Evolutionary conservation across 768 basidiomycete genomes (phyloP).

Genomic region (Mycena crocata): DNA sequence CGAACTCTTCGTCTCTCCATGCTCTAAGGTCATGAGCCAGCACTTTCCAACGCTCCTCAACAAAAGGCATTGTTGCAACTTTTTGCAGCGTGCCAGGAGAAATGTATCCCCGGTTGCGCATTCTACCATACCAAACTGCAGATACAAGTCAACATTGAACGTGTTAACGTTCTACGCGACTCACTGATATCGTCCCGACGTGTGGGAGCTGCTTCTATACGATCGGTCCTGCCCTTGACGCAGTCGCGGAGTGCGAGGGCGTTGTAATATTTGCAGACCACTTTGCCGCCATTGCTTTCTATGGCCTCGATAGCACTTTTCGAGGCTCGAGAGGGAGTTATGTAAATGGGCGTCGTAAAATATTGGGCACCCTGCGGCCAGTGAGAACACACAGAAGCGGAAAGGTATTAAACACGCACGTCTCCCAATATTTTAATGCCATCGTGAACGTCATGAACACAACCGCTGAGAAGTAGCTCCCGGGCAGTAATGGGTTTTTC

Average conservation of each 20-base stretch:
- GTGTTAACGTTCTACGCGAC: slow-evolving; percentile 41
- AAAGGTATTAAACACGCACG: slow-evolving; percentile 59
- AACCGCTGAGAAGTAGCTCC: slow-evolving; percentile 86
- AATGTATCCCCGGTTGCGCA: slow-evolving; percentile 81
- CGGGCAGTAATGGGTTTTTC: slow-evolving; percentile 89
- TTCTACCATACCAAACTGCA: slow-evolving; percentile 82
- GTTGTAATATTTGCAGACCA: slow-evolving; percentile 95
- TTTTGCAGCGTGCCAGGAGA: slow-evolving; percentile 67
- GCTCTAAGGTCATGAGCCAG: slow-evolving; percentile 70
- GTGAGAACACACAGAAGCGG: not conserved
- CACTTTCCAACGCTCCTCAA: slow-evolving; percentile 76
- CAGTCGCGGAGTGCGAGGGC: slow-evolving; percentile 83
- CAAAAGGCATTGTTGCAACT: slow-evolving; percentile 64
- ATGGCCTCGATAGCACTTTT: slow-evolving; percentile 88
- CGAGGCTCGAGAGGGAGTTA: slow-evolving; percentile 87
- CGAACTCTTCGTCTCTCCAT: slow-evolving; percentile 62
- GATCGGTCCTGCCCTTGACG: slow-evolving; percentile 77
- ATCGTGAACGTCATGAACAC: slow-evolving; percentile 88
- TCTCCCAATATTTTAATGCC: slow-evolving; percentile 93
- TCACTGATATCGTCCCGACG: slow-evolving; percentile 86
- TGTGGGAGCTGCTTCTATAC: slow-evolving; percentile 83
- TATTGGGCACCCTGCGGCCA: slow-evolving; percentile 69
- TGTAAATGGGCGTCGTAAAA: slow-evolving; percentile 78
- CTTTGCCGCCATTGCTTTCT: slow-evolving; percentile 82
- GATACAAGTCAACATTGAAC: slow-evolving; percentile 13